Percentiles rank a stretch among this genome's conserved stretches.
Conservation (phyloP, 768 basidiomycete genomes). For the Russula olivacea region DNA sequence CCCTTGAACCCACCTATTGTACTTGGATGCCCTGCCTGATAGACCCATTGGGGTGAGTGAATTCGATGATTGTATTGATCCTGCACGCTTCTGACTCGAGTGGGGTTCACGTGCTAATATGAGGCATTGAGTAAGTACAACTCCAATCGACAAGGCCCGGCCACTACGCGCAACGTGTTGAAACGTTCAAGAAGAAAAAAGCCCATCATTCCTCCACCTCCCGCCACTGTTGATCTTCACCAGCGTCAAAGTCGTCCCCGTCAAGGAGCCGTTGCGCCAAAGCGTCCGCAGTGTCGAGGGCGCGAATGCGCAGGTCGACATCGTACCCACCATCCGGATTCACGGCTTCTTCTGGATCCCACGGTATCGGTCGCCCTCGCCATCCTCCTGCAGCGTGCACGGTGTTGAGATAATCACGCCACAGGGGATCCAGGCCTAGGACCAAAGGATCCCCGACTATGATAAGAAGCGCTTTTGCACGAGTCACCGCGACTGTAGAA, state of each 20-base stretch:
- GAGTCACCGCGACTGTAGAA: constrained; percentile 50
- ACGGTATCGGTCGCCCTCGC: constrained; percentile 44
- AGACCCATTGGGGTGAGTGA: no score
- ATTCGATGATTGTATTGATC: no score
- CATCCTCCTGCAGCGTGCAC: constrained; percentile 50
- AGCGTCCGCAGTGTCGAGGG: neutral
- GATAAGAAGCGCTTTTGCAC: constrained; percentile 54
- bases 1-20: no score
- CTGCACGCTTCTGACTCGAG: no score
- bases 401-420: constrained; percentile 57
- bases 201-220: constrained; percentile 3
- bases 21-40: no score
- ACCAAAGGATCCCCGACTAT: constrained; percentile 55
- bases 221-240: constrained; percentile 4
- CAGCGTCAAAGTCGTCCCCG: neutral
- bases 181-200: no score
- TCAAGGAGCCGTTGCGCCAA: constrained; percentile 7
- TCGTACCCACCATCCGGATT: constrained; percentile 10
- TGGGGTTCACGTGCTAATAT: no score
- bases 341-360: constrained; percentile 37
- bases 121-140: no score
- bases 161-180: no score
- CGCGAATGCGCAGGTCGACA: neutral
- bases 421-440: constrained; percentile 55
- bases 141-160: no score